Conservation (phyloP, 164 flowering plant genomes). For the Piper betle region DNA sequence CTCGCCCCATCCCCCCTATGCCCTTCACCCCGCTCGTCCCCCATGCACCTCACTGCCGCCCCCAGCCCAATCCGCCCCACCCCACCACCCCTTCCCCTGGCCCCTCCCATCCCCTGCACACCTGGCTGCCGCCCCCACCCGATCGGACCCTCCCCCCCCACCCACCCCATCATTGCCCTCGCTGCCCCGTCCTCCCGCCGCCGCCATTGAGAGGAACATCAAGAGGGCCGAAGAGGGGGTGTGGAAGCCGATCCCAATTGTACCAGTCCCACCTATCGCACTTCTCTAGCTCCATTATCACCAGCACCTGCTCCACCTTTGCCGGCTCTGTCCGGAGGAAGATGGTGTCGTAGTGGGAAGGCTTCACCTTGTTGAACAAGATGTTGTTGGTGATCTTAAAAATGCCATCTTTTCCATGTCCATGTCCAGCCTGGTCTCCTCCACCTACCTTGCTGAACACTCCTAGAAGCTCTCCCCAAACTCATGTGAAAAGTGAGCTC, state of each 20-base stretch:
- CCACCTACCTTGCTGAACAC: conserved; percentile 71
- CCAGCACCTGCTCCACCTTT: conserved; percentile 39
- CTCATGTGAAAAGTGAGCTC: too few relatives aligned
- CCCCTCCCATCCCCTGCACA: too few relatives aligned
- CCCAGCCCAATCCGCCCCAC: too few relatives aligned
- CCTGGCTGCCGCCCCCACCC: too few relatives aligned
- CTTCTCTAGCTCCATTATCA: conserved; percentile 59
- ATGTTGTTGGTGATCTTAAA: conserved; percentile 56
- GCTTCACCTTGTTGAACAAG: conserved; percentile 30
- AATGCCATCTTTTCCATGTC: conserved; percentile 40
- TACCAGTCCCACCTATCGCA: conserved; percentile 91
- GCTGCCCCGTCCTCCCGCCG: too few relatives aligned
- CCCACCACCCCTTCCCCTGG: too few relatives aligned
- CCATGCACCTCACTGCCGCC: too few relatives aligned
- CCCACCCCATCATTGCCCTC: neutral
- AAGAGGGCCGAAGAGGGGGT: conserved; percentile 52
- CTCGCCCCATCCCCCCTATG: too few relatives aligned
- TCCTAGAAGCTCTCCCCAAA: conserved; percentile 87
- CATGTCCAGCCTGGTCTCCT: conserved; percentile 69
- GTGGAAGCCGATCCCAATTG: conserved; percentile 56
- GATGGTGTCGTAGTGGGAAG: conserved; percentile 38
- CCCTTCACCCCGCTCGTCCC: too few relatives aligned
- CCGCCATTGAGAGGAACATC: conserved; percentile 47
- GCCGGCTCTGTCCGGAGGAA: conserved; percentile 32
- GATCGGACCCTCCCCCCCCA: too few relatives aligned